Evolutionary conservation across 2,329 filamentous ascomycete species (phyloP).

Genomic region (Alternaria tenuissima): DNA sequence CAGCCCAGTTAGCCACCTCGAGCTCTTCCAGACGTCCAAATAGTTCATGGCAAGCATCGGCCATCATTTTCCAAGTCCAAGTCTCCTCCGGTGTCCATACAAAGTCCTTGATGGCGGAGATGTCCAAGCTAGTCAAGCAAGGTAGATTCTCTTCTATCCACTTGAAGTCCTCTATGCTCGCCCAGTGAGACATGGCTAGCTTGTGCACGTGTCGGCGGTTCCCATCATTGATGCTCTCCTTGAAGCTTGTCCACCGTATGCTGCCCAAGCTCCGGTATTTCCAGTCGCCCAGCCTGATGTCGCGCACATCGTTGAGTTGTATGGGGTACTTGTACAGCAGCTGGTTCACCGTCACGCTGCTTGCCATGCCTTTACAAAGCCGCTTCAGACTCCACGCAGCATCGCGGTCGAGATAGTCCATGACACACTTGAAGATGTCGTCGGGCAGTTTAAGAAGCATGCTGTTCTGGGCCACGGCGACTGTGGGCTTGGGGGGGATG

Average conservation of each 20-base stretch:
- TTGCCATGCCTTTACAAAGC: constrained; percentile 43
- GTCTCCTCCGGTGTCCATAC: constrained; percentile 49
- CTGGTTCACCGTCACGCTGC: constrained; percentile 40
- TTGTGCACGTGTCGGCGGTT: constrained; percentile 46
- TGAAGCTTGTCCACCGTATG: constrained; percentile 44
- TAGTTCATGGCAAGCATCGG: constrained; percentile 41
- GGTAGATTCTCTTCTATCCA: constrained; percentile 52
- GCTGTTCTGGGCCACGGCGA: constrained; percentile 27
- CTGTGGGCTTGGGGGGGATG: constrained; percentile 24
- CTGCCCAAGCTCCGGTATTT: constrained; percentile 40
- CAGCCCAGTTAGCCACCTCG: constrained; percentile 49
- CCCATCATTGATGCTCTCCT: constrained; percentile 41
- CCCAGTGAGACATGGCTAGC: constrained; percentile 49
- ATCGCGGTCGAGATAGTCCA: constrained; percentile 46
- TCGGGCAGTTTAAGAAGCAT: constrained; percentile 45
- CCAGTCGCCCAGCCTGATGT: constrained; percentile 46
- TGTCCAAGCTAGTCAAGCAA: constrained; percentile 41
- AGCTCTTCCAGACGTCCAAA: constrained; percentile 45
- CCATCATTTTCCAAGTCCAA: constrained; percentile 48
- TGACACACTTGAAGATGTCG: constrained; percentile 49
- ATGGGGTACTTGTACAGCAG: constrained; percentile 47
- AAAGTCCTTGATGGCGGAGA: constrained; percentile 50
- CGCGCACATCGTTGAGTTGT: constrained; percentile 39
- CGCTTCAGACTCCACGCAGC: constrained; percentile 46
- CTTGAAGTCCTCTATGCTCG: constrained; percentile 46